Percentiles rank a stretch among this genome's conserved stretches.
phyloP scores from a whole-genome alignment of 495 filamentous ascomycete species.

The Penicillium pancosmium region DNA sequence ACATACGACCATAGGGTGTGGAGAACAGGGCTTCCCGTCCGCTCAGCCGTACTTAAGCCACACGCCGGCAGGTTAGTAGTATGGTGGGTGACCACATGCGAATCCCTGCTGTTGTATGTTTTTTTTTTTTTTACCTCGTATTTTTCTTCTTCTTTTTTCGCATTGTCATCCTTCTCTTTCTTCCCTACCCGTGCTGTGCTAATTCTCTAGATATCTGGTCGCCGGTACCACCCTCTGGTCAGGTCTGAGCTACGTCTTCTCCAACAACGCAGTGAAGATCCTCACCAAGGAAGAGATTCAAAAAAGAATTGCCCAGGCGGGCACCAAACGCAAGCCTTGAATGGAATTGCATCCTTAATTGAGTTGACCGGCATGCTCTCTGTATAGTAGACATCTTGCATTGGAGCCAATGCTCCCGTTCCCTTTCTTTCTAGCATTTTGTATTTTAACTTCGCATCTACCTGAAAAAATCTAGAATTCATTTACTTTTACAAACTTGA shows the following conservation, averaged over 20 bases:
- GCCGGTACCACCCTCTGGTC: slow-evolving; percentile 84
- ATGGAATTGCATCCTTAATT: neutral
- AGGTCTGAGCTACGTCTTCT: slow-evolving; percentile 78
- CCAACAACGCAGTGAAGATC: slow-evolving; percentile 81
- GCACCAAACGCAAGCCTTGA: slow-evolving; percentile 29
- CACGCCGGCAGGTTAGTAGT: slow-evolving; percentile 53
- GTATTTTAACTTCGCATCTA: neutral
- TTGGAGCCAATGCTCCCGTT: neutral
- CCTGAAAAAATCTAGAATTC: too few relatives aligned
- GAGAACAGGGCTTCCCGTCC: slow-evolving; percentile 53
- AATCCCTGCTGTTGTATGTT: slow-evolving; percentile 52
- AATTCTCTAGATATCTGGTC: slow-evolving; percentile 60
- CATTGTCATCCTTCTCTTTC: slow-evolving; percentile 1
- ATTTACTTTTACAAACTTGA: too few relatives aligned
- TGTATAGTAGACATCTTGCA: slow-evolving; percentile 3
- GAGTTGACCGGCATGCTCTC: neutral
- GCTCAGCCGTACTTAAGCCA: slow-evolving; percentile 54
- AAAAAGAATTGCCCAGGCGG: slow-evolving; percentile 40
- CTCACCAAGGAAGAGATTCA: slow-evolving; percentile 56
- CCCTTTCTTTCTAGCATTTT: neutral
- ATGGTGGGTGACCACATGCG: slow-evolving; percentile 54
- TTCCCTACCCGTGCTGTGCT: slow-evolving; percentile 1
- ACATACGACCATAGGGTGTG: slow-evolving; percentile 55
- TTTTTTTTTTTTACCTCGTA: slow-evolving; percentile 12
- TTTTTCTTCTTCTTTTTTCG: slow-evolving; percentile 18